Conservation (phyloP, 345 rosid genomes). For the Hibiscus syriacus region DNA sequence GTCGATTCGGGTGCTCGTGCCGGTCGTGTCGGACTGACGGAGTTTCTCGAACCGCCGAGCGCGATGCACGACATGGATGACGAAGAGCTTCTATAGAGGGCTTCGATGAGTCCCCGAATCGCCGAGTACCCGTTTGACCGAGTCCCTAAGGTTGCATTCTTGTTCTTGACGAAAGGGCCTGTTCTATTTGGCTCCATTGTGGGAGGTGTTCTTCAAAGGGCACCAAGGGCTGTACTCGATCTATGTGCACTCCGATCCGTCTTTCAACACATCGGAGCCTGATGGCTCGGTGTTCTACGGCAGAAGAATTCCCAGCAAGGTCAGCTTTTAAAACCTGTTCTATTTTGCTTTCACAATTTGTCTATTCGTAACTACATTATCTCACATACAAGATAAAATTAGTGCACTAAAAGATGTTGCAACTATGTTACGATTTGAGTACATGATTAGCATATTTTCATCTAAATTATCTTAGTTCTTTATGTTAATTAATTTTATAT, state of each 20-base stretch:
- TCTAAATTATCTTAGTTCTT: too few relatives aligned
- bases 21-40: conserved; percentile 18
- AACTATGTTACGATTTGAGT: too few relatives aligned
- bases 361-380: too few relatives aligned
- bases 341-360: too few relatives aligned
- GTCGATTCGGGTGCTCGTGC: not conserved
- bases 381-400: too few relatives aligned
- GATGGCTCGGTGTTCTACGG: conserved; percentile 44
- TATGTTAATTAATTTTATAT: too few relatives aligned
- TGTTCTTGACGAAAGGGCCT: conserved; percentile 73
- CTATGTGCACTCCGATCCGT: conserved; percentile 61
- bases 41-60: conserved; percentile 33
- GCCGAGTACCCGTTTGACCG: conserved; percentile 33
- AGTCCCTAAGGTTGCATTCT: conserved; percentile 65
- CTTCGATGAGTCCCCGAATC: conserved; percentile 45
- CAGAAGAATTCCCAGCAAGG: conserved; percentile 81
- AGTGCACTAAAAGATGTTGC: too few relatives aligned
- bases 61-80: conserved; percentile 65
- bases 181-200: conserved; percentile 64
- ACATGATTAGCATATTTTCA: too few relatives aligned
- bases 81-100: conserved; percentile 60
- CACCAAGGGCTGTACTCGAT: conserved; percentile 52
- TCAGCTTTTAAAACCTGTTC: conserved; percentile 20
- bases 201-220: conserved; percentile 78
- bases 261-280: conserved; percentile 35